Evolutionary conservation across 2,329 filamentous ascomycete species (phyloP), one percentile per base, ranked within the genome.

Genomic region (Juglanconis oblonga): DNA sequence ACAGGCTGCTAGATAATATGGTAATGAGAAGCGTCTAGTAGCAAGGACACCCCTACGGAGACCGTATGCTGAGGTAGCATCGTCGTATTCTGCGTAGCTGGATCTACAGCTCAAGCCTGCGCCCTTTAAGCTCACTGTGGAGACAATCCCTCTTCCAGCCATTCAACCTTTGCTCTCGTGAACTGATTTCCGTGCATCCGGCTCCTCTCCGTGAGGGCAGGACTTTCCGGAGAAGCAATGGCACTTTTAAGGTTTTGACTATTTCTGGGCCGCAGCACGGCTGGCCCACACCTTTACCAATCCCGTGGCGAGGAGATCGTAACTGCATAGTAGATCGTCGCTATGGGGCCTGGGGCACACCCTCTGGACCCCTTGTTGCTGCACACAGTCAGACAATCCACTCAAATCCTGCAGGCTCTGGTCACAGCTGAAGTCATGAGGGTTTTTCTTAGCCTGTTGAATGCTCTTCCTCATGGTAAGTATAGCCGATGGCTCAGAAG

Each of bases 201-300:
- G n/a, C 44, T 44, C 36, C 48, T 42, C 53, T 58, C n/a, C 38
- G 14, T 47, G 52, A 38, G 24, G 17, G 32, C 17, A 13, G 40
- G 24, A 47, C 17, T 32, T 45, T 42, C n/a, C 31, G 36, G 36
- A 55, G 45, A 52, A 32, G 33, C 55, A 51, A 33, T 61, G 24
- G 32, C 24, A 14, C 44, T 54, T 51, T 54, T 54, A 61, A 58
- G 51, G 51, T 61, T 61, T 61, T 54, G 50, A 44, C 53, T 54
- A 42, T 45, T 49, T 44, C 32, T 45, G 24, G 59, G 50, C 57
- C 36, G 32, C 32, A 36, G 50, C 35, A 55, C 44, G 51, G 38
- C 45, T 32, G 48, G 36, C 24, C 48, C 47, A 17, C 32, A 38
- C 42, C 36, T 29, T 17, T 47, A 32, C 48, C 38, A 4, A 50